These are phyloP conservation scores for Aspergillus novoparasiticus DNA, from an alignment of 2,329 filamentous ascomycete species.

Conservation along the genomic window DNA sequence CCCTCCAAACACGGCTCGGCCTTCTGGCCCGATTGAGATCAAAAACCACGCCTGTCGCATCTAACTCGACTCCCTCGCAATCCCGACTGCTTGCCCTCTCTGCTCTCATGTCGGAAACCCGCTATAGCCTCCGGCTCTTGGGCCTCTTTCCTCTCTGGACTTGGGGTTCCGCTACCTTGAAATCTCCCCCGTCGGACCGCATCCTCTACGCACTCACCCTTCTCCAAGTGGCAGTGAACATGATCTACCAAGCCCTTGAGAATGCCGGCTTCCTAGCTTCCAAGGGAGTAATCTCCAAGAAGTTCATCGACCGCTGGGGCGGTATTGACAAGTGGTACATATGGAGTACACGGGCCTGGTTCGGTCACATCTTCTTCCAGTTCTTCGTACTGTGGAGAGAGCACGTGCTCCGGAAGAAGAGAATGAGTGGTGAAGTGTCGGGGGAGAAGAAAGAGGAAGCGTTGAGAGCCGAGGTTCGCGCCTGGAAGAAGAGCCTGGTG, in stretches of 20 bases:
- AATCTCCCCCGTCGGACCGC: conserved; percentile 45
- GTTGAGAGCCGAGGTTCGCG: conserved; percentile 48
- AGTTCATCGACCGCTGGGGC: conserved; percentile 44
- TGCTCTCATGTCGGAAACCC: conserved; percentile 52
- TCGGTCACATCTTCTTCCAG: conserved; percentile 75
- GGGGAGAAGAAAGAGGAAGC: conserved; percentile 35
- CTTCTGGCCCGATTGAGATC: conserved; percentile 37
- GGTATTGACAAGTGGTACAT: conserved; percentile 64
- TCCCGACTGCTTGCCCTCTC: conserved; percentile 54
- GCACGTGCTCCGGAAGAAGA: conserved; percentile 35
- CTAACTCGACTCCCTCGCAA: conserved; percentile 33
- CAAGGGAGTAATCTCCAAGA: conserved; percentile 67
- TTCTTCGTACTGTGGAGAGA: conserved; percentile 64
- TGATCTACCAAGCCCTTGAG: conserved; percentile 77
- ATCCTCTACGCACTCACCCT: conserved; percentile 60
- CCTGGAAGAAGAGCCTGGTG: conserved; percentile 64
- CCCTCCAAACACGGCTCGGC: conserved; percentile 49
- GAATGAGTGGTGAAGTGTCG: conserved; percentile 26
- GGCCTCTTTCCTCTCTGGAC: conserved; percentile 74
- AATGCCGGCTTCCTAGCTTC: conserved; percentile 76
- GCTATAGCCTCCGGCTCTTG: conserved; percentile 60
- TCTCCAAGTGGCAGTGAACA: conserved; percentile 68
- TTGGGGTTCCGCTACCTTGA: conserved; percentile 69
- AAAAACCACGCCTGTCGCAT: conserved; percentile 9
- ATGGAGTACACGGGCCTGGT: conserved; percentile 81